Evolutionary conservation across 768 basidiomycete genomes (phyloP).

Genomic region (Royoungia palumana): DNA sequence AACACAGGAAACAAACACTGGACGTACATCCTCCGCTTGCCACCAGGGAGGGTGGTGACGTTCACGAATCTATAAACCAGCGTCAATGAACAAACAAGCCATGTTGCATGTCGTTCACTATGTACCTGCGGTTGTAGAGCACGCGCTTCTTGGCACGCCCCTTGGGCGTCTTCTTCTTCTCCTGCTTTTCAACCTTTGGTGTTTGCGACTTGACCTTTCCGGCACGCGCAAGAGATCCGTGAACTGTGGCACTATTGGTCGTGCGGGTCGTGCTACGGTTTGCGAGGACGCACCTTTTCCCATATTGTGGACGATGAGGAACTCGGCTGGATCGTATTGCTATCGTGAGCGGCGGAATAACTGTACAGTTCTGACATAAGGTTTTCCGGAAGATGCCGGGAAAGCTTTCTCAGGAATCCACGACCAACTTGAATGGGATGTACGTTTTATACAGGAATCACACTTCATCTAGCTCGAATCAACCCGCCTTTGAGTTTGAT

Average conservation of each 20-base stretch:
- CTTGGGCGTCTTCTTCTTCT: slow-evolving; percentile 32
- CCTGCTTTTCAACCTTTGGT: slow-evolving; percentile 97
- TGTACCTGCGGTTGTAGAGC: slow-evolving; percentile 89
- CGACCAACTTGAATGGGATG: too few species aligned
- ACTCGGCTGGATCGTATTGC: slow-evolving; percentile 27
- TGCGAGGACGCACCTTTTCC: slow-evolving; percentile 56
- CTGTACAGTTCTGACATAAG: slow-evolving; percentile 44
- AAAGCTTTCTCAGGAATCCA: not conserved
- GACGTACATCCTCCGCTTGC: slow-evolving; percentile 96
- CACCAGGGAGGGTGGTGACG: slow-evolving; percentile 84
- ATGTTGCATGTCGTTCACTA: slow-evolving; percentile 6
- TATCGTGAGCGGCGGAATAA: slow-evolving; percentile 25
- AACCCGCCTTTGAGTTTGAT: too few species aligned
- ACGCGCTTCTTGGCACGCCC: slow-evolving; percentile 28
- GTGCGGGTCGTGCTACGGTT: slow-evolving; percentile 1
- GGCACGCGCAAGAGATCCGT: slow-evolving; percentile 99
- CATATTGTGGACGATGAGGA: slow-evolving; percentile 61
- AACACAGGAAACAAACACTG: slow-evolving; percentile 37
- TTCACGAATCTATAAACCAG: slow-evolving; percentile 71
- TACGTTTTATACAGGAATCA: too few species aligned
- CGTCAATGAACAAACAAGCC: not conserved
- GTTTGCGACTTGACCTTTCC: slow-evolving; percentile 99
- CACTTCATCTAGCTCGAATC: too few species aligned
- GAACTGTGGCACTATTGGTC: slow-evolving; percentile 49
- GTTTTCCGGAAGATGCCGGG: slow-evolving; percentile 32